Evolutionary conservation across 2,329 filamentous ascomycete genomes (phyloP), one percentile per base, ranked within the genome.

Genomic region (Xylaria sp.): DNA sequence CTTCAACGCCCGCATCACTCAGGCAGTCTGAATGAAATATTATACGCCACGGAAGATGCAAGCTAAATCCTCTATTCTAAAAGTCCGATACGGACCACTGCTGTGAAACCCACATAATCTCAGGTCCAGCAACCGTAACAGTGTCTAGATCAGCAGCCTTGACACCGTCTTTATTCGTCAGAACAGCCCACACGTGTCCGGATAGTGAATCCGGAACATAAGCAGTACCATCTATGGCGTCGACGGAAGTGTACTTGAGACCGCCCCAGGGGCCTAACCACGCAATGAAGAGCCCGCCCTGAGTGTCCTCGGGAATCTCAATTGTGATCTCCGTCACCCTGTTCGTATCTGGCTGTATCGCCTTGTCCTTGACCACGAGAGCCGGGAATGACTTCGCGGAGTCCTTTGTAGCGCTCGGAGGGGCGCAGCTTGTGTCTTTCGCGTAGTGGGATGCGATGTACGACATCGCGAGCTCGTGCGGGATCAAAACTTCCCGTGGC

Each of bases 201-300:
- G 74, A 80, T 50, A 80, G 69, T 8, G 72, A 73, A 0, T 60
- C 67, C 3, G 80, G 79, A 4, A 81, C 79, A 5, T 60, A 57
- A 3, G 74, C 71, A 4, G 65, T 70, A 1, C 72, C 74, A 9
- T 75, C 70, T 10, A 12, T 32, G 39, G 61, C 66, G 18, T 60
- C 68, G 8, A 79, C 72, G 9, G 70, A 63, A 0, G 76, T 76
- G 65, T 77, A 81, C 72, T 76, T 63, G 13, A 80, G 60, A 9
- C 69, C 71, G 28, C 80, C 80, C 77, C 78, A 81, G 13, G 77
- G 66, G 0, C 79, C 80, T 18, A 81, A 73, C 79, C 79, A 81
- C 3, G 80, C 80, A 2, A 80, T 62, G 59, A 72, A 81, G 32
- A 74, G 71, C 7, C 74, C 69, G 0, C 68, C 72, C 5, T 65